Evolutionary conservation across 441 rosid species (phyloP).

Genomic region (Corymbia citriodora): DNA sequence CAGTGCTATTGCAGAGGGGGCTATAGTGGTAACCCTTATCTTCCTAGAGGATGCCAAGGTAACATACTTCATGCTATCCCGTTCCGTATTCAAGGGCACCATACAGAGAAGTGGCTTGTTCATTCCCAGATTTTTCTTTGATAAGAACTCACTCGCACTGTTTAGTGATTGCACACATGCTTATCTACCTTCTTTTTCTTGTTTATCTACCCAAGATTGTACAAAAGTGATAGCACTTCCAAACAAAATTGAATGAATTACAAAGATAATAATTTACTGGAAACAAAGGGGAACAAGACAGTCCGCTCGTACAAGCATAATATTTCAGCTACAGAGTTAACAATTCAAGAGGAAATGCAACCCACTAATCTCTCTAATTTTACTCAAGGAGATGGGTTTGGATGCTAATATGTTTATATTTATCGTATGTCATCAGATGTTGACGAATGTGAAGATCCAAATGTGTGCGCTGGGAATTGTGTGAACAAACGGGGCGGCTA

Average conservation of each 20-base stretch:
- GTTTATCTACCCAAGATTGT: too few relatives aligned
- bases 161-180: too few relatives aligned
- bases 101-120: not conserved
- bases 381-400: not conserved
- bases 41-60: not conserved
- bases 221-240: too few relatives aligned
- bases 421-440: not conserved
- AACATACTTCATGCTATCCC: not conserved
- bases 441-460: not conserved
- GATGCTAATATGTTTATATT: not conserved
- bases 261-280: too few relatives aligned
- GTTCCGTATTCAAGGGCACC: not conserved
- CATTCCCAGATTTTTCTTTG: not conserved
- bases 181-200: not conserved
- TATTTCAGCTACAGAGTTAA: not conserved
- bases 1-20: not conserved
- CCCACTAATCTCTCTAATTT: not conserved
- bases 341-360: not conserved
- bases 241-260: too few relatives aligned
- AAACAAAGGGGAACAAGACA: too few relatives aligned
- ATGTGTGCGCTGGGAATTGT: not conserved
- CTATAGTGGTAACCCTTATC: not conserved
- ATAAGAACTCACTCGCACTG: not conserved
- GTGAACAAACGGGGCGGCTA: fast-evolving
- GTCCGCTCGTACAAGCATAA: not conserved